These are phyloP conservation scores for Helicocarpus griseus DNA, from an alignment of 2,329 filamentous ascomycete genomes.

Conservation along the genomic window DNA sequence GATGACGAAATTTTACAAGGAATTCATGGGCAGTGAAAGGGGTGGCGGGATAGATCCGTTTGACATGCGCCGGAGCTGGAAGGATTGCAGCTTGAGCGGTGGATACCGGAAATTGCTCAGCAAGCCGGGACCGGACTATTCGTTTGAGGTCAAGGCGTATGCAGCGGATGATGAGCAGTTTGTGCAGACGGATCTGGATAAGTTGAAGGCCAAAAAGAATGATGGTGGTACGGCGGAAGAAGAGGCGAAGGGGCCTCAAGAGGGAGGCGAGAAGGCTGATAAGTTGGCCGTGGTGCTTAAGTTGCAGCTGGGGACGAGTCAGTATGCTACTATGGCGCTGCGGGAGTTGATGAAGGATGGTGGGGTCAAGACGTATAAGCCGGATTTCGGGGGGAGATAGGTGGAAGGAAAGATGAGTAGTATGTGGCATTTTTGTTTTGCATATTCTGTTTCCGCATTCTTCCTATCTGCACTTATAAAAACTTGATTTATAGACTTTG, in stretches of 20 bases:
- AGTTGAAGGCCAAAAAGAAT: conserved; percentile 40
- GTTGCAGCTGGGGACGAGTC: conserved; percentile 66
- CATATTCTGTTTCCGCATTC: not conserved
- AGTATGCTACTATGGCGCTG: conserved; percentile 77
- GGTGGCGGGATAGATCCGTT: conserved; percentile 74
- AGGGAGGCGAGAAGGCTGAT: conserved; percentile 18
- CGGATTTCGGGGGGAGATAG: conserved; percentile 45
- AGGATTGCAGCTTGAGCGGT: conserved; percentile 80
- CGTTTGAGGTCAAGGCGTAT: conserved; percentile 63
- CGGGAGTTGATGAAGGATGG: conserved; percentile 65
- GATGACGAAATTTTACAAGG: conserved; percentile 71
- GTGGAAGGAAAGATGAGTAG: not conserved
- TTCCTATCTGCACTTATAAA: not conserved
- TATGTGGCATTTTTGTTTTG: not conserved
- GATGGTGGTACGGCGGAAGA: conserved; percentile 14
- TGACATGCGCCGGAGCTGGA: conserved; percentile 76
- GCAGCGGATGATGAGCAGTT: conserved; percentile 62
- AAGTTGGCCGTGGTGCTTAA: conserved; percentile 62
- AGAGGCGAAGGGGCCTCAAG: conserved; percentile 10
- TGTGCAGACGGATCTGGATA: conserved; percentile 76
- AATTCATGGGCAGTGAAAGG: conserved; percentile 71
- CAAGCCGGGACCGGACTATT: conserved; percentile 53
- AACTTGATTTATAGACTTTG: not conserved
- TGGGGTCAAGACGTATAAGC: conserved; percentile 51
- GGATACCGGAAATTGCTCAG: conserved; percentile 79